phyloP scores from a whole-genome alignment of 768 basidiomycete species.

The Rhodotorula toruloides region DNA sequence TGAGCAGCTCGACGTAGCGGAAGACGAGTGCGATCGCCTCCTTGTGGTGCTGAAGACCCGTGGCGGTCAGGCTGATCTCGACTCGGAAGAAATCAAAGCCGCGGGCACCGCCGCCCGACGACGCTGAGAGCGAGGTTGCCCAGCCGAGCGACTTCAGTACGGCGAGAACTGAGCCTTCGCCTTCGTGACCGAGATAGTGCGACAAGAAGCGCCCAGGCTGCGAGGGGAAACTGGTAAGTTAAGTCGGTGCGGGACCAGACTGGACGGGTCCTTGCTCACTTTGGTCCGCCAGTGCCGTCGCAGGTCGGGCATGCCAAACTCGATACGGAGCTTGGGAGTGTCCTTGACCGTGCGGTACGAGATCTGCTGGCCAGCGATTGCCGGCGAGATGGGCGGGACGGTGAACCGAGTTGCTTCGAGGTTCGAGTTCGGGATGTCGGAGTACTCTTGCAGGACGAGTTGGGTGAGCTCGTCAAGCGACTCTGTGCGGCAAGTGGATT shows the following conservation, averaged over 20 bases:
- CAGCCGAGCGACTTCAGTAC: slow-evolving; percentile 62
- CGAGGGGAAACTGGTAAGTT: slow-evolving; percentile 4
- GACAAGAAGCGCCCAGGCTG: slow-evolving; percentile 70
- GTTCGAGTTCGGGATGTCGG: slow-evolving; percentile 34
- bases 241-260: no score
- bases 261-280: no score
- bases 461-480: slow-evolving; percentile 38
- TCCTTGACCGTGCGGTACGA: slow-evolving; percentile 48
- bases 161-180: slow-evolving; percentile 71
- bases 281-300: slow-evolving; percentile 5
- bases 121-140: slow-evolving; percentile 55
- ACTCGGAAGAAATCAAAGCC: slow-evolving; percentile 83
- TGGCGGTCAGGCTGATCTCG: slow-evolving; percentile 66
- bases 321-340: slow-evolving; percentile 46
- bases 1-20: slow-evolving; percentile 59
- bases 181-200: slow-evolving; percentile 68
- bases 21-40: slow-evolving; percentile 64
- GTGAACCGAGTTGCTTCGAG: slow-evolving; percentile 7
- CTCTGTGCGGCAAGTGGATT: not conserved
- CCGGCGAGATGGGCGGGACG: slow-evolving; percentile 17
- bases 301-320: slow-evolving; percentile 40
- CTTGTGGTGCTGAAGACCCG: slow-evolving; percentile 75
- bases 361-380: slow-evolving; percentile 42
- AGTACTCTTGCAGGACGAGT: slow-evolving; percentile 35
- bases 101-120: slow-evolving; percentile 57